Conservation (phyloP, 2,329 filamentous ascomycete species). For the Pyrenochaeta sp. region DNA sequence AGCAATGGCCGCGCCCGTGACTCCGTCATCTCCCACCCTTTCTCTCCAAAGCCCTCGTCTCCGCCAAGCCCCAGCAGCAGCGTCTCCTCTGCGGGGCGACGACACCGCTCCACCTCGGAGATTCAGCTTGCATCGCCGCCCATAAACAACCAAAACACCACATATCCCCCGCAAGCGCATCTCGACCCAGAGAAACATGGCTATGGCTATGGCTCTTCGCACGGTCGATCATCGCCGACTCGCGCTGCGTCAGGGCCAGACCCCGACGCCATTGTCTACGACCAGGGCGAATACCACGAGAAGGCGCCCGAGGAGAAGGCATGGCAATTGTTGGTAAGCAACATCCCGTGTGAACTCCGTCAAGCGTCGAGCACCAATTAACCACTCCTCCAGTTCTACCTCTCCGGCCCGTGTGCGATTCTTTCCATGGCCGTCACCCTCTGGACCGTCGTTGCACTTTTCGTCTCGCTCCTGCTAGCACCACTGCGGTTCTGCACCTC, state of each 20-base stretch:
- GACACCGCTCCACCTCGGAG: slow-evolving; percentile 25
- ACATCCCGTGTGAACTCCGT: background rate
- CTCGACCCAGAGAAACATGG: slow-evolving; percentile 46
- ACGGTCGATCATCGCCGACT: slow-evolving; percentile 26
- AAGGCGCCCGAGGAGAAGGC: slow-evolving; percentile 54
- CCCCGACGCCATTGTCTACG: slow-evolving; percentile 36
- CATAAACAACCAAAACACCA: slow-evolving; percentile 15
- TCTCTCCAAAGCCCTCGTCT: slow-evolving; percentile 43
- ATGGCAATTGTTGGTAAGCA: slow-evolving; percentile 53
- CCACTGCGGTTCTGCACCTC: slow-evolving; percentile 64
- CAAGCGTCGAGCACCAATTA: slow-evolving; percentile 7
- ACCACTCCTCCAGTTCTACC: slow-evolving; percentile 56
- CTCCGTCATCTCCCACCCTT: slow-evolving; percentile 50
- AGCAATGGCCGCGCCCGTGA: slow-evolving; percentile 41
- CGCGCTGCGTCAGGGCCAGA: slow-evolving; percentile 28
- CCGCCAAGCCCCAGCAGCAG: slow-evolving; percentile 48
- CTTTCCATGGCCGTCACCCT: slow-evolving; percentile 63
- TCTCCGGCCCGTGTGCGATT: slow-evolving; percentile 62
- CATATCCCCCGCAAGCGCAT: slow-evolving; percentile 38
- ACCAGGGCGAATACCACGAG: slow-evolving; percentile 49
- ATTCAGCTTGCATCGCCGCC: slow-evolving; percentile 20
- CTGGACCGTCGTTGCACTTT: slow-evolving; percentile 60
- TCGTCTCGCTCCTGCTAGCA: slow-evolving; percentile 58
- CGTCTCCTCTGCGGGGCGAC: slow-evolving; percentile 35
- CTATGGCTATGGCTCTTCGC: slow-evolving; percentile 27